Base-by-base conservation (phyloP, 2,329 filamentous ascomycete genomes). In the Paecilomyces variotii region DNA sequence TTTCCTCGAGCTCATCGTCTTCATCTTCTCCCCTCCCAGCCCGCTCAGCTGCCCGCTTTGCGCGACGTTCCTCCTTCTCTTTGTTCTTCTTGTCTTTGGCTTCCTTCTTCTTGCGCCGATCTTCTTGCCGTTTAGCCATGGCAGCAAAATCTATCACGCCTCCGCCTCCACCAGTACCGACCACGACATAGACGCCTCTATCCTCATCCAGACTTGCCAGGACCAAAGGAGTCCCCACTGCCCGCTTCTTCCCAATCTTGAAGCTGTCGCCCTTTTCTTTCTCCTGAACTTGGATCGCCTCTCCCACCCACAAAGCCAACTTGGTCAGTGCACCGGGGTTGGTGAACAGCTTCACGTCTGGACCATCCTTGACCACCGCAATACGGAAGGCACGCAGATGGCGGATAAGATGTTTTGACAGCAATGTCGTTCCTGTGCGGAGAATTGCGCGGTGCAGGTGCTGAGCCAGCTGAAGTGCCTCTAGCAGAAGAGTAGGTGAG, bases 261-360 rank as follows among this genome's bases (percentile, higher is more conserved):
- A 88, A 81, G 1, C 85, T 86, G 27, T 89, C 87, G 30, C 89
- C 89, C 26, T 87, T 88, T 61, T 94, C 90, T 55, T 87, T 85
- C 73, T 97, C 94, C 67, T 96, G 89, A 64, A 97, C 92, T 1
- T 88, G 84, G 52, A 97, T 87, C 0, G 94, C 94, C 75, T 97
- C 93, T 53, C 89, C 90, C 50, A 99, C 84, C 94, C 94, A 99
- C 2, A 96, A 81, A 0, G 93, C 92, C 12, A 99, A 82, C 73
- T 97, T 97, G 1, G 92, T 96, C 26, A 99, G 78, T 1, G 94
- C 94, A 4, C 92, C 90, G 0, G 94, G 92, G 68, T 97, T 93
- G 0, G 88, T 91, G 75, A 99, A 99, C 10, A 97, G 82, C n/a
- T 84, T 78, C 0, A 96, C 88, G 66, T 97, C 94, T 0, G 92